Evolutionary conservation across 192 early-diverging fungal genomes (phyloP).

Genomic region (Coemansia sp.): DNA sequence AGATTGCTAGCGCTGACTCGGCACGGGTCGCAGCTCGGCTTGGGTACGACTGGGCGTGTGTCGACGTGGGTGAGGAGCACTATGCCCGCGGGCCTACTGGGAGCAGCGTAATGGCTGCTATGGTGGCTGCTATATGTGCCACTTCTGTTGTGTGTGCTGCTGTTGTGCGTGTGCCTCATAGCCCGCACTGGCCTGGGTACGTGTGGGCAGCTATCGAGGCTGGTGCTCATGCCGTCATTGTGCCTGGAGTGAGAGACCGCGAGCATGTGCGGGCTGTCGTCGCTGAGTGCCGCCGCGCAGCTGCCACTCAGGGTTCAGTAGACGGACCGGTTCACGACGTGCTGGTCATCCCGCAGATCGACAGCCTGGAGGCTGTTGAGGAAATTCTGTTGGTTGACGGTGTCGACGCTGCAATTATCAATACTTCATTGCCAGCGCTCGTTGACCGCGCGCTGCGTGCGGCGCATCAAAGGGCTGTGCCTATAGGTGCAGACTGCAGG

Average conservation of each 20-base stretch:
- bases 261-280: slow-evolving; percentile 29
- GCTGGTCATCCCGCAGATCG: slow-evolving; percentile 50
- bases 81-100: slow-evolving; percentile 27
- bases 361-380: slow-evolving; percentile 32
- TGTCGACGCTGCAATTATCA: slow-evolving; percentile 48
- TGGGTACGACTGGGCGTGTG: slow-evolving; percentile 53
- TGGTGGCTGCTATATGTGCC: slow-evolving; percentile 44
- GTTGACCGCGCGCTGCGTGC: not conserved
- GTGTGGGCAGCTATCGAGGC: slow-evolving; percentile 46
- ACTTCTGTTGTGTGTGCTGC: slow-evolving; percentile 25
- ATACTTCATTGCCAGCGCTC: not conserved
- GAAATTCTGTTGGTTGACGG: slow-evolving; percentile 48
- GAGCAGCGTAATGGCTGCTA: slow-evolving; percentile 35
- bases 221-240: slow-evolving; percentile 48
- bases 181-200: slow-evolving; percentile 31
- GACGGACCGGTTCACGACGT: slow-evolving; percentile 10
- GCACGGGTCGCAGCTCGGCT: slow-evolving; percentile 34
- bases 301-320: not conserved
- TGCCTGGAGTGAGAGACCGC: slow-evolving; percentile 31
- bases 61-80: slow-evolving; percentile 37
- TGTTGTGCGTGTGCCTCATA: slow-evolving; percentile 47
- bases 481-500: slow-evolving; percentile 36
- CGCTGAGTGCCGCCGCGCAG: slow-evolving; percentile 5
- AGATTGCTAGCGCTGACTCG: slow-evolving; percentile 40
- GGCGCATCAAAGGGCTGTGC: slow-evolving; percentile 12